A percentile compares a stretch with the other conserved stretches of the same genome.
Evolutionary conservation across 805 yeast genomes (phyloP).

Genomic region (Metschnikowia koreensis): DNA sequence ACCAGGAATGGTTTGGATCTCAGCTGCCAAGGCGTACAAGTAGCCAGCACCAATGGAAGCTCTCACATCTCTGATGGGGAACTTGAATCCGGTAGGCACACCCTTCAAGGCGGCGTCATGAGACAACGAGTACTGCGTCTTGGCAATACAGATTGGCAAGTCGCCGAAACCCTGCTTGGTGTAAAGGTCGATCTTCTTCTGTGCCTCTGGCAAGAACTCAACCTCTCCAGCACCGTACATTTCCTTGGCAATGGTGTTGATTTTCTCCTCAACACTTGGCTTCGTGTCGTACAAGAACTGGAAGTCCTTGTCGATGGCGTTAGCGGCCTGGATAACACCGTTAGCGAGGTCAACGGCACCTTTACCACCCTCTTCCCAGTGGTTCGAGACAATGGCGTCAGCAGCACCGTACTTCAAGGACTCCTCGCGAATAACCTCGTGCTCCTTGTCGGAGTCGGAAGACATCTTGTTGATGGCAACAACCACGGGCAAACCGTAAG

Average conservation of each 20-base stretch:
- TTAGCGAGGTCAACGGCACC: conserved; percentile 76
- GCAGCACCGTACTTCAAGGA: conserved; percentile 75
- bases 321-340: conserved; percentile 63
- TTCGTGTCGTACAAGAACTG: conserved; percentile 60
- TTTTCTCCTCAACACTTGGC: conserved; percentile 58
- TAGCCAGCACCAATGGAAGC: conserved; percentile 83
- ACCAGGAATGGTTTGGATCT: conserved; percentile 84
- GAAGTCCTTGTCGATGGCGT: conserved; percentile 43
- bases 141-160: conserved; percentile 81
- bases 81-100: conserved; percentile 74
- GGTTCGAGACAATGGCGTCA: conserved; percentile 78
- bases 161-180: conserved; percentile 73
- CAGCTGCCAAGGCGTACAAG: conserved; percentile 81
- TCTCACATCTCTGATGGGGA: conserved; percentile 80
- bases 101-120: conserved; percentile 83
- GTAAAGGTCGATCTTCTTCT: conserved; percentile 63
- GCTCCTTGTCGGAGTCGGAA: conserved; percentile 67
- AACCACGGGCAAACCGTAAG: conserved; percentile 74
- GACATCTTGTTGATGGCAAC: conserved; percentile 81
- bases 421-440: conserved; percentile 63
- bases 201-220: conserved; percentile 68
- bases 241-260: conserved; percentile 63
- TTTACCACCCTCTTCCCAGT: conserved; percentile 83
- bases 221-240: conserved; percentile 78
- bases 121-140: conserved; percentile 80